Percentiles rank a stretch among this genome's conserved stretches.
Conservation (phyloP, 2,329 filamentous ascomycete species). For the Microdochium trichocladiopsis region DNA sequence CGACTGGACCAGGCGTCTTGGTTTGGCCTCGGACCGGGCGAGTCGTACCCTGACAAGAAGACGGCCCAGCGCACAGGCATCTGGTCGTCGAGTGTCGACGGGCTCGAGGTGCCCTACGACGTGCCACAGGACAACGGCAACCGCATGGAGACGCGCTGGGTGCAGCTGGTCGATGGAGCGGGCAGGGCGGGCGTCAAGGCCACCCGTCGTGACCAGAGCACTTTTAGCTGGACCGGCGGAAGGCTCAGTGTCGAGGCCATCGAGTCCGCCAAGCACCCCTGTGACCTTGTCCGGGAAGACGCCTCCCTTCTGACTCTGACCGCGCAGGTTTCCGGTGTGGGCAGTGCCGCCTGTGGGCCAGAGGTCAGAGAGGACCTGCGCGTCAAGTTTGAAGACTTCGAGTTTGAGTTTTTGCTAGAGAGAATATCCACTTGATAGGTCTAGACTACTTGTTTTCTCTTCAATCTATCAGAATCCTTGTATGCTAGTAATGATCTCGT, state of each 20-base stretch:
- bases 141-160: slow-evolving; percentile 51
- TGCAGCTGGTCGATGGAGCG: slow-evolving; percentile 25
- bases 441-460: too few species aligned
- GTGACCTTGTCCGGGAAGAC: slow-evolving; percentile 48
- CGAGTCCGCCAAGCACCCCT: slow-evolving; percentile 54
- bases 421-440: slow-evolving; percentile 16
- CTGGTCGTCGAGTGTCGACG: slow-evolving; percentile 32
- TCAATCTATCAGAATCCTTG: too few species aligned
- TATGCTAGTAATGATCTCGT: slow-evolving; percentile 1
- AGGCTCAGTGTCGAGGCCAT: slow-evolving; percentile 47
- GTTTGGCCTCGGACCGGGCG: slow-evolving; percentile 57
- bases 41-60: slow-evolving; percentile 58
- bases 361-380: slow-evolving; percentile 41
- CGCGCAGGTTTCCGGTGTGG: slow-evolving; percentile 55
- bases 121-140: slow-evolving; percentile 65
- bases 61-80: slow-evolving; percentile 45
- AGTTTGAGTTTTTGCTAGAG: slow-evolving; percentile 32
- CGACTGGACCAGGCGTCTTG: slow-evolving; percentile 42
- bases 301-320: slow-evolving; percentile 50
- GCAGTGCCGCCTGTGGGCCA: slow-evolving; percentile 55
- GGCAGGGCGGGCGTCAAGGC: slow-evolving; percentile 19
- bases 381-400: slow-evolving; percentile 30
- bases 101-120: slow-evolving; percentile 53
- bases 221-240: slow-evolving; percentile 40
- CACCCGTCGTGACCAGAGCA: slow-evolving; percentile 57